These are phyloP conservation scores for Puccinia horiana DNA, from an alignment of 1,284 basidiomycete species.

Conservation along the genomic window DNA sequence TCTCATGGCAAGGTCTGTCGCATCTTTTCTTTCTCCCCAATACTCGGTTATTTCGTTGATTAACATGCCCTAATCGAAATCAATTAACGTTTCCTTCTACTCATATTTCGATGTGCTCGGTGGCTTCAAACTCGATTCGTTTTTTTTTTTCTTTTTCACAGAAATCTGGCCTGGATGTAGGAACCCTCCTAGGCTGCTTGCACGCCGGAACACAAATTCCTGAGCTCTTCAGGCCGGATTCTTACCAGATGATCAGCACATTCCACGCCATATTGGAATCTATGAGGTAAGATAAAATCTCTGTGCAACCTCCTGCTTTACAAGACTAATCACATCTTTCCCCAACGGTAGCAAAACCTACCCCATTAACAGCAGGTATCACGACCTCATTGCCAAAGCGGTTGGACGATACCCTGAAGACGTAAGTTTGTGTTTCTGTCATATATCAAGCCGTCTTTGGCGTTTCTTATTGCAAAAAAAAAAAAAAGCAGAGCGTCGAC, in stretches of 20 bases:
- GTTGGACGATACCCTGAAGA: slow-evolving; percentile 53
- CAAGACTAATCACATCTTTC: background rate
- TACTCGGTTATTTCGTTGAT: background rate
- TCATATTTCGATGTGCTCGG: background rate
- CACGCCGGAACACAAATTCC: slow-evolving; percentile 31
- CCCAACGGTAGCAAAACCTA: slow-evolving; percentile 5
- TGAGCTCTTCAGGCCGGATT: slow-evolving; percentile 7
- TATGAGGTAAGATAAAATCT: background rate
- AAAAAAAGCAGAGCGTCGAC: background rate
- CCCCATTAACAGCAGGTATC: slow-evolving; percentile 30
- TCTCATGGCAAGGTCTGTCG: slow-evolving; percentile 33
- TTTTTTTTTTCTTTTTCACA: background rate
- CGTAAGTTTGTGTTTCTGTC: background rate
- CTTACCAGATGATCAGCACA: slow-evolving; percentile 12
- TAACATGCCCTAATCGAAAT: background rate
- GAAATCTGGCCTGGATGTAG: slow-evolving; percentile 42
- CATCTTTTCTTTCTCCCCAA: background rate
- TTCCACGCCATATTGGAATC: slow-evolving; percentile 38
- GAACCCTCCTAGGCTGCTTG: slow-evolving; percentile 37
- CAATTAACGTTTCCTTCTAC: background rate
- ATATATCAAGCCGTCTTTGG: background rate
- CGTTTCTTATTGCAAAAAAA: background rate
- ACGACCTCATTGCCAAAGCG: slow-evolving; percentile 18
- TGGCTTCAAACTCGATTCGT: background rate
- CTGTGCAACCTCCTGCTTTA: background rate